Conservation (phyloP, 352 stramenopile species). For the Pythium sp. region DNA sequence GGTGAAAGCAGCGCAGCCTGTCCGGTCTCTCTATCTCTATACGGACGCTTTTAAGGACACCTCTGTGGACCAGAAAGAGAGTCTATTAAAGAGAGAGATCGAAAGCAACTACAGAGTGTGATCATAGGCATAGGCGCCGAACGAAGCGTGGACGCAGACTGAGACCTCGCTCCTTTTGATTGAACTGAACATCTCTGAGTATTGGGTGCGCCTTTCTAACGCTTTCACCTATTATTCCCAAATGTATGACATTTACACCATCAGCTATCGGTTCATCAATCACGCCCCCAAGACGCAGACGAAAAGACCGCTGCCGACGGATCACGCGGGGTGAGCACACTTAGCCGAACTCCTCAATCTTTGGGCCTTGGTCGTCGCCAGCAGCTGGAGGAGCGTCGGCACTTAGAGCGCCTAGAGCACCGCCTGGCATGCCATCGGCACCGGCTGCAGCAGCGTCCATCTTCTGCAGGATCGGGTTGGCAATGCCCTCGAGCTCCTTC, state of each 20-base stretch:
- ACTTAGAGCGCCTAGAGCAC: slow-evolving; percentile 8
- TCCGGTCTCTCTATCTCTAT: neutral
- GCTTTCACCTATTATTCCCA: no score
- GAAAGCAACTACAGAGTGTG: neutral
- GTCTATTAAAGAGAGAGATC: neutral
- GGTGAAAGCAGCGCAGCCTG: neutral
- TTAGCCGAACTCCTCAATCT: slow-evolving; percentile 66
- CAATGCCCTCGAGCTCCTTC: slow-evolving; percentile 80
- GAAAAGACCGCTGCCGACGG: neutral
- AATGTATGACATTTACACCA: no score
- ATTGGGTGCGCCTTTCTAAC: no score
- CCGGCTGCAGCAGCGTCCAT: slow-evolving; percentile 71
- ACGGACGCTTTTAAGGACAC: neutral
- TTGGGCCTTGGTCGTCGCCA: slow-evolving; percentile 48
- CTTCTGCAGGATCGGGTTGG: slow-evolving; percentile 84
- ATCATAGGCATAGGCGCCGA: neutral
- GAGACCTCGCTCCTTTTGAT: neutral
- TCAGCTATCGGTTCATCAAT: no score
- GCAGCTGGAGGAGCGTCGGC: slow-evolving; percentile 27
- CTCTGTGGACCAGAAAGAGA: neutral
- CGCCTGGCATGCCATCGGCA: slow-evolving; percentile 41
- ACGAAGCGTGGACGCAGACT: no score
- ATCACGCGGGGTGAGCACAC: neutral
- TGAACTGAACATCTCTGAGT: neutral
- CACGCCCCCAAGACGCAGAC: neutral